These are phyloP conservation scores for Globisporangium viniferum DNA, from an alignment of 352 stramenopile genomes.

Conservation along the genomic window DNA sequence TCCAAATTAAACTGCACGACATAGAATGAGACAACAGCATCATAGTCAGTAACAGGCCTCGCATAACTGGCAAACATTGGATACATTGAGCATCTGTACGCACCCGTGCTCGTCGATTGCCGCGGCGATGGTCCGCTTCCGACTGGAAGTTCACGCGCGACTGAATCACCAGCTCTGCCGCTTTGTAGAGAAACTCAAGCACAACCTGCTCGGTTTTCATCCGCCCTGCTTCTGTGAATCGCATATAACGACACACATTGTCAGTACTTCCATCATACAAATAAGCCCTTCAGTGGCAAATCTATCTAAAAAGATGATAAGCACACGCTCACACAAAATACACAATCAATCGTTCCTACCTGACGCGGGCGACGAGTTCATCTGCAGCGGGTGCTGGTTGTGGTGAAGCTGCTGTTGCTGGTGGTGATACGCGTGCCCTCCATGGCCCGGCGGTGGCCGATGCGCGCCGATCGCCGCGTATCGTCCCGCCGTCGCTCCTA, in stretches of 20 bases:
- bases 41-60: background rate
- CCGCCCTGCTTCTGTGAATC: constrained; percentile 38
- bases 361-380: constrained; percentile 12
- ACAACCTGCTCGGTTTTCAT: constrained; percentile 84
- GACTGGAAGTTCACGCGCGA: constrained; percentile 70
- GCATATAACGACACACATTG: background rate
- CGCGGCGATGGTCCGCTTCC: constrained; percentile 38
- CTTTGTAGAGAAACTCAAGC: constrained; percentile 83
- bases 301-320: too few relatives aligned
- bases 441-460: constrained; percentile 7
- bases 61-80: background rate
- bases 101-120: constrained; percentile 58
- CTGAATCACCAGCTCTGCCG: constrained; percentile 77
- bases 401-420: constrained; percentile 3
- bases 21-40: background rate
- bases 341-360: constrained; percentile 3
- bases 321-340: too few relatives aligned
- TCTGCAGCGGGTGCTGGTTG: constrained; percentile 5
- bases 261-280: background rate
- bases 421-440: constrained; percentile 1
- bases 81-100: constrained; percentile 11
- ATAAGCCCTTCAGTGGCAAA: too few relatives aligned
- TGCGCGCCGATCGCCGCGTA: constrained; percentile 12
- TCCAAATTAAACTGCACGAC: constrained; percentile 69
- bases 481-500: background rate